A percentile compares a stretch with the other conserved stretches of the same genome.
phyloP scores from a whole-genome alignment of 1,284 basidiomycete genomes.

The Ganoderma lingzhi region DNA sequence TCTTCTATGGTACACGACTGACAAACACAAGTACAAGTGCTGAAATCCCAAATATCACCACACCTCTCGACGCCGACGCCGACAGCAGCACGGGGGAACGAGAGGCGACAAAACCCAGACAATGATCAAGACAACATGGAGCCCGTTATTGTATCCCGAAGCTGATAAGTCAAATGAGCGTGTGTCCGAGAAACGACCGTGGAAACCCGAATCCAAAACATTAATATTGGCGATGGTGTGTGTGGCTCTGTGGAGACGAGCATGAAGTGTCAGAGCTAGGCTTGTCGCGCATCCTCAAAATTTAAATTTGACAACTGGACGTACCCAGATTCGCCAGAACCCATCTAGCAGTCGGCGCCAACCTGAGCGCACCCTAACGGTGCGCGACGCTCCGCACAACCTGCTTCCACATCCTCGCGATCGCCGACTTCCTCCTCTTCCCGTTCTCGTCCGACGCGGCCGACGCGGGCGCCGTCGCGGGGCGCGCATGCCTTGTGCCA shows the following conservation, averaged over 20 bases:
- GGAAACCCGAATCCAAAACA: neutral
- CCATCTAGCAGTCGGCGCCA: neutral
- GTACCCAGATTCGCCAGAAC: neutral
- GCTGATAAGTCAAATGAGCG: neutral
- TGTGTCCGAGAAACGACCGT: slow-evolving; percentile 7
- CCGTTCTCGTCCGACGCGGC: neutral
- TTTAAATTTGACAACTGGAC: neutral
- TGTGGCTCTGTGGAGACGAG: neutral
- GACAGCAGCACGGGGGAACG: neutral
- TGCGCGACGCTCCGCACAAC: slow-evolving; percentile 31
- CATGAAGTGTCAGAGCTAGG: neutral
- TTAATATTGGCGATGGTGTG: neutral
- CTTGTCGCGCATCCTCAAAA: neutral
- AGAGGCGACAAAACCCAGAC: neutral
- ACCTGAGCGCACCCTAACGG: slow-evolving; percentile 9
- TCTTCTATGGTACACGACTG: neutral
- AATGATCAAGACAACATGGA: neutral
- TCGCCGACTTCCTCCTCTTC: slow-evolving; percentile 18
- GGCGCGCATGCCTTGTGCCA: slow-evolving; percentile 12
- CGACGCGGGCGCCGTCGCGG: slow-evolving; percentile 18
- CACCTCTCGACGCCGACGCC: neutral
- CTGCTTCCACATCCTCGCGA: slow-evolving; percentile 31
- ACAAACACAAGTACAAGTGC: neutral
- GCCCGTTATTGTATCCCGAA: neutral
- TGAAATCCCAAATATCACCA: neutral